A percentile compares a stretch with the other conserved stretches of the same genome.
Conservation (phyloP, 345 rosid genomes). For the Triadica sebifera region DNA sequence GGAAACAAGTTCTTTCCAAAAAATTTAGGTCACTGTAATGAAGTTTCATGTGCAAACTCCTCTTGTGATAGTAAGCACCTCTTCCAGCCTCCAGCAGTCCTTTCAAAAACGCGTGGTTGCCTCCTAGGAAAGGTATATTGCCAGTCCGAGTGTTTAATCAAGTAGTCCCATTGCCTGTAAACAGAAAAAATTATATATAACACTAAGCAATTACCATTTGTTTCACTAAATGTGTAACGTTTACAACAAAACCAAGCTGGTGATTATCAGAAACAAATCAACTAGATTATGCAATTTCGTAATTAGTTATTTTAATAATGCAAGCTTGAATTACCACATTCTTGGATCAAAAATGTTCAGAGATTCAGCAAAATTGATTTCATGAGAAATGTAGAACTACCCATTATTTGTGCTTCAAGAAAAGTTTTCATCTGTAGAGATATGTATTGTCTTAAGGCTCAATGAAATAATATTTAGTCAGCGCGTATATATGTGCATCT, state of each 20-base stretch:
- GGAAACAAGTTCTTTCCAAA: not conserved
- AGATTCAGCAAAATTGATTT: not conserved
- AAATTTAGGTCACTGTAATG: not conserved
- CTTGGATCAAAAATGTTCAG: not conserved
- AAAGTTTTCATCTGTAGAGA: not conserved
- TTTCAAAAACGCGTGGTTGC: constrained; percentile 62
- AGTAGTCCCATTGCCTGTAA: constrained; percentile 63
- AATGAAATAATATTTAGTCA: not conserved
- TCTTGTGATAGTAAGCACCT: constrained; percentile 17
- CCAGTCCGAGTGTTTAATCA: constrained; percentile 65
- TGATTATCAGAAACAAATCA: not conserved
- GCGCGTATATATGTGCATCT: not conserved
- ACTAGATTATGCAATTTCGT: not conserved
- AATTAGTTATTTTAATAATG: not conserved
- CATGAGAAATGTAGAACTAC: not conserved
- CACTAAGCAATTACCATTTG: not conserved
- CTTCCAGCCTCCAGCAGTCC: constrained; percentile 63
- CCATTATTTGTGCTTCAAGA: not conserved
- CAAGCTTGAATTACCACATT: not conserved
- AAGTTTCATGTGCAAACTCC: not conserved
- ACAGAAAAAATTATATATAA: not conserved
- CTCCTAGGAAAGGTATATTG: constrained; percentile 47
- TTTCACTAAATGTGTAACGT: not conserved
- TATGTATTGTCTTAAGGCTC: not conserved
- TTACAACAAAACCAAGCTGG: not conserved